Base-by-base conservation (phyloP, 2,329 filamentous ascomycete genomes). In the Ophiostoma angusticollis region DNA sequence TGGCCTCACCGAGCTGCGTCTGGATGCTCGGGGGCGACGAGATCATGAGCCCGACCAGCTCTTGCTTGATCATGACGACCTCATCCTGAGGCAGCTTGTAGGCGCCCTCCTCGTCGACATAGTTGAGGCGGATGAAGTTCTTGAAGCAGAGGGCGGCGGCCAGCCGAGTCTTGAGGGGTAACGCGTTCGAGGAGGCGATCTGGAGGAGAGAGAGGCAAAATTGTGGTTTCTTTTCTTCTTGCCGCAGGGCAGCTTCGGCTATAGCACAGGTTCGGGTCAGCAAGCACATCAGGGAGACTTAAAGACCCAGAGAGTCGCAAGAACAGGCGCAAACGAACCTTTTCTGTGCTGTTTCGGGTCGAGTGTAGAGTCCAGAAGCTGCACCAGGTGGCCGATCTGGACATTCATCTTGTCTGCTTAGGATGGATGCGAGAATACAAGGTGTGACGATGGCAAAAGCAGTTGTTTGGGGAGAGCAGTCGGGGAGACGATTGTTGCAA, bases 1-100 rank as follows among this genome's bases (percentile, higher is more conserved):
- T 93, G 46, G 91, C 87, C 56, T 96, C 91, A 50, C 91, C 91
- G 27, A 98, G 73, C 63, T 98, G 91, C 44, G 84, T 78, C 63
- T 96, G 93, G 48, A 98, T 82, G 44, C 77, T 80, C 14, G 83
- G 60, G 4, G 89, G 91, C 18, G 91, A 86, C 8, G 80, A 78
- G 53, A 95, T 93, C 91, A 98, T 98, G 52, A 98, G 70, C 41
- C 85, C 89, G 52, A 98, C 89, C 45, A 98, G 75, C 65, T 95
- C 87, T 54, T 78, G 77, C 65, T 98, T 98, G 68, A 98, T 94
- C 31, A 84, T 84, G 21, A 67, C 63, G 27, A 98, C 87, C 65
- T 96, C 91, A 49, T 84, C 73, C 45, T 69, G 58, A 11, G 83
- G 77, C 27, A 98, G 74, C 63, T 87, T 91, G 68, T 98, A 91